Evolutionary conservation across 1,284 basidiomycete species (phyloP), one percentile per base, ranked within the genome.

Genomic region (Leccinum subrobustum): DNA sequence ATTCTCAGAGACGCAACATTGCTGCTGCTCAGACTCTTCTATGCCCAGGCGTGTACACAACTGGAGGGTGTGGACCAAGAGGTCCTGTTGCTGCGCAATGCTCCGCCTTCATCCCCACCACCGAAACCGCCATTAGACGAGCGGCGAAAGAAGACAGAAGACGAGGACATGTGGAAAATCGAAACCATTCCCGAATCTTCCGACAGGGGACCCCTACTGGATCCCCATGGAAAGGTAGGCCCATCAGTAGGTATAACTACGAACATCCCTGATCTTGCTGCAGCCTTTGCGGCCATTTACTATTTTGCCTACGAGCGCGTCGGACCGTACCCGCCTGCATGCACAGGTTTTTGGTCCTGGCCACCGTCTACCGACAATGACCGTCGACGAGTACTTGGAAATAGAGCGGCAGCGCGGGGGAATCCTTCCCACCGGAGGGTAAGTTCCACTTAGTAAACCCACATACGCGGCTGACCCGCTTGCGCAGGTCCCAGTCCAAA

Each of bases 331-430:
- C 50, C 82, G 87, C 31, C 70, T 96, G 7, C 87, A 89, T 69
- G 76, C 82, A 0, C 86, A 93, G 69, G 95, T 98, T 3, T 99
- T 98, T 77, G 84, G 88, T 14, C 85, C 93, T 3, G 85, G 84
- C n/a, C 87, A 98, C 73, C 84, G 91, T 23, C 79, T 99, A 31
- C 96, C 96, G 3, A 96, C 94, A 0, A 98, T 99, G 97, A 86
- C 91, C 1, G 88, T 99, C 66, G 96, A 99, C 70, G 93, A 99
- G 75, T 98, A 96, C 71, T 83, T 99, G 23, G 88, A 91, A 66
- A 88, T 95, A 62, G 96, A 99, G 73, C 78, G 82, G 57, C 79
- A 88, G 62, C 79, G 92, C 56, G 95, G 96, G 0, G 96, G 95
- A 60, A 88, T 98, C 68, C 87, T 98, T 63, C 82, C 86, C 3